Percentiles rank a stretch among this genome's conserved stretches.
phyloP scores from a whole-genome alignment of 2,329 filamentous ascomycete species.

The Aspergillus puulaauensis region DNA sequence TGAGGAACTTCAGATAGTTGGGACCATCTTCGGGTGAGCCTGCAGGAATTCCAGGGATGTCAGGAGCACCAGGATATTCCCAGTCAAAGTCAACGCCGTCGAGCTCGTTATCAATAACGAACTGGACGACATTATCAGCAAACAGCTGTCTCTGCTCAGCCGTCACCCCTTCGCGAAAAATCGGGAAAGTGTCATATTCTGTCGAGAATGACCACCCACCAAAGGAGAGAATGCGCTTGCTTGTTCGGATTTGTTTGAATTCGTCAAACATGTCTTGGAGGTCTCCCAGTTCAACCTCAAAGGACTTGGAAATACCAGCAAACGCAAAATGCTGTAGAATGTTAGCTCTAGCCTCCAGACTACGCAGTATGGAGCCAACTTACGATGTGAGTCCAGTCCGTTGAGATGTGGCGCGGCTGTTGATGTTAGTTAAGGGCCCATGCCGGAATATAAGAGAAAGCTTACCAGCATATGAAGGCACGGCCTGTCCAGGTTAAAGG shows the following conservation, averaged over 20 bases:
- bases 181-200: slow-evolving; percentile 33
- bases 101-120: slow-evolving; percentile 9
- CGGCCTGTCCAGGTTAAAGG: too few relatives aligned
- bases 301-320: slow-evolving; percentile 32
- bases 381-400: too few relatives aligned
- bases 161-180: slow-evolving; percentile 38
- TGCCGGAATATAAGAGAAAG: too few relatives aligned
- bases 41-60: slow-evolving; percentile 26
- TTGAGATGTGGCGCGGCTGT: too few relatives aligned
- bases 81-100: slow-evolving; percentile 11
- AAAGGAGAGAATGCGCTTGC: slow-evolving; percentile 41
- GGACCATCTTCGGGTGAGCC: slow-evolving; percentile 28
- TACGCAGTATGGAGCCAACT: too few relatives aligned
- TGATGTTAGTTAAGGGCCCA: too few relatives aligned
- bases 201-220: slow-evolving; percentile 33
- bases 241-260: slow-evolving; percentile 34
- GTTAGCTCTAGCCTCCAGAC: background rate
- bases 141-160: slow-evolving; percentile 41
- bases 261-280: slow-evolving; percentile 21
- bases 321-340: slow-evolving; percentile 36
- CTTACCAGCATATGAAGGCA: too few relatives aligned
- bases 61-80: slow-evolving; percentile 18
- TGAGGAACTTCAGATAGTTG: slow-evolving; percentile 38
- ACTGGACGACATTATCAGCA: slow-evolving; percentile 30
- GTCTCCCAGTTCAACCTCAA: slow-evolving; percentile 24